phyloP scores from a whole-genome alignment of 1,139 yeast genomes.

The Suhomyces taliae region DNA sequence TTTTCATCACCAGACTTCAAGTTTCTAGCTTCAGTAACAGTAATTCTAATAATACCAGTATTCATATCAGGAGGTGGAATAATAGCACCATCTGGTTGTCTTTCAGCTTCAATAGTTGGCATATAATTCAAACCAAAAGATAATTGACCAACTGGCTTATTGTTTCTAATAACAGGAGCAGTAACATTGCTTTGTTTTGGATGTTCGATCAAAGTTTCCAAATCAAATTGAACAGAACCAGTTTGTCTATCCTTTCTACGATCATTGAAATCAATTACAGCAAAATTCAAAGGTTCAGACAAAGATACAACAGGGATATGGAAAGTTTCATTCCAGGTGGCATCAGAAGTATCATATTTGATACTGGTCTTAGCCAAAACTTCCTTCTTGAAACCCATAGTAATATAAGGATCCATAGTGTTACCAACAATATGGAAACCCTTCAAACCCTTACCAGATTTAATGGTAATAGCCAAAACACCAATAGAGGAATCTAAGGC shows the following conservation, averaged over 20 bases:
- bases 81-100: conserved; percentile 79
- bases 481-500: conserved; percentile 83
- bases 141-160: conserved; percentile 76
- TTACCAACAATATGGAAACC: conserved; percentile 71
- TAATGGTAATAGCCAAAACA: conserved; percentile 68
- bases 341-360: conserved; percentile 63
- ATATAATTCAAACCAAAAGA: conserved; percentile 69
- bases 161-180: conserved; percentile 70
- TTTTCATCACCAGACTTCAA: conserved; percentile 42
- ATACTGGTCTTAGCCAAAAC: conserved; percentile 66
- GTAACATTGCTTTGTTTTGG: conserved; percentile 53
- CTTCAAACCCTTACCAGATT: conserved; percentile 65
- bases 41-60: conserved; percentile 80
- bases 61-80: conserved; percentile 90
- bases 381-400: conserved; percentile 60
- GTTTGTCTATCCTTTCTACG: conserved; percentile 75
- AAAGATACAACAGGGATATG: conserved; percentile 70
- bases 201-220: conserved; percentile 62
- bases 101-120: conserved; percentile 76
- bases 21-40: conserved; percentile 53
- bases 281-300: conserved; percentile 75
- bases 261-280: conserved; percentile 73
- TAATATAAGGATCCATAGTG: conserved; percentile 86
- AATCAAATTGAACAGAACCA: conserved; percentile 76
- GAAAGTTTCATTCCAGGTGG: conserved; percentile 82